Evolutionary conservation across 352 stramenopile species (phyloP).

Genomic region (Phytophthora pseudosyringae): DNA sequence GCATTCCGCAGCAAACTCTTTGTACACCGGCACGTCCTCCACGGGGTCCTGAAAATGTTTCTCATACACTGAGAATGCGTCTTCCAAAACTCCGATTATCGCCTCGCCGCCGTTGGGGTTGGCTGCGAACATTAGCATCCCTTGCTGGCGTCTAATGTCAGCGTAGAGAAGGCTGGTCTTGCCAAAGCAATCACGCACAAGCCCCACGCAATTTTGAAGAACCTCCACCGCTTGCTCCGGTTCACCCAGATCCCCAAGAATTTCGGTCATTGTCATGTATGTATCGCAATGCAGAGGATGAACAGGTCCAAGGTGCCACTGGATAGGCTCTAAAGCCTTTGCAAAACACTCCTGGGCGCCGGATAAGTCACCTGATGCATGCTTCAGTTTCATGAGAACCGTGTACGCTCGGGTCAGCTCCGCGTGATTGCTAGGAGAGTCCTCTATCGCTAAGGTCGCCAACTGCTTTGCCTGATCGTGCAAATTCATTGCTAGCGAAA

Average conservation of each 20-base stretch:
- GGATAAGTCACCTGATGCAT: constrained; percentile 26
- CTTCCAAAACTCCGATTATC: constrained; percentile 55
- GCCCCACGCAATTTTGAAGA: constrained; percentile 31
- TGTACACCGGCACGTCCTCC: constrained; percentile 28
- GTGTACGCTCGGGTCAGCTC: constrained; percentile 33
- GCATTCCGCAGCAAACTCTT: constrained; percentile 40
- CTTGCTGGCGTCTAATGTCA: constrained; percentile 54
- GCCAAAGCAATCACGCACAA: constrained; percentile 54
- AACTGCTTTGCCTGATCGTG: constrained; percentile 34
- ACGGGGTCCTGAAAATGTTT: constrained; percentile 38
- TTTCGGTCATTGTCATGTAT: constrained; percentile 58
- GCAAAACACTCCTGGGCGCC: constrained; percentile 29
- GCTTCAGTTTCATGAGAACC: constrained; percentile 44
- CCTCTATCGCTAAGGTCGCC: constrained; percentile 44
- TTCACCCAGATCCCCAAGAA: constrained; percentile 33
- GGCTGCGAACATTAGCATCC: constrained; percentile 34
- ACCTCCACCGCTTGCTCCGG: constrained; percentile 31
- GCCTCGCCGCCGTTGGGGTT: constrained; percentile 32
- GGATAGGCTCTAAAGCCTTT: constrained; percentile 37
- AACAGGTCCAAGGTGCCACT: constrained; percentile 48
- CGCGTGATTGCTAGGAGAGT: constrained; percentile 38
- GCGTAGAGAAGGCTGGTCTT: constrained; percentile 56
- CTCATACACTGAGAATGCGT: constrained; percentile 63
- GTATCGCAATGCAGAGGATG: constrained; percentile 54
- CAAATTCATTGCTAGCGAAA: constrained; percentile 40